Evolutionary conservation across 495 filamentous ascomycete species (phyloP).

Genomic region (Apodospora peruviana): DNA sequence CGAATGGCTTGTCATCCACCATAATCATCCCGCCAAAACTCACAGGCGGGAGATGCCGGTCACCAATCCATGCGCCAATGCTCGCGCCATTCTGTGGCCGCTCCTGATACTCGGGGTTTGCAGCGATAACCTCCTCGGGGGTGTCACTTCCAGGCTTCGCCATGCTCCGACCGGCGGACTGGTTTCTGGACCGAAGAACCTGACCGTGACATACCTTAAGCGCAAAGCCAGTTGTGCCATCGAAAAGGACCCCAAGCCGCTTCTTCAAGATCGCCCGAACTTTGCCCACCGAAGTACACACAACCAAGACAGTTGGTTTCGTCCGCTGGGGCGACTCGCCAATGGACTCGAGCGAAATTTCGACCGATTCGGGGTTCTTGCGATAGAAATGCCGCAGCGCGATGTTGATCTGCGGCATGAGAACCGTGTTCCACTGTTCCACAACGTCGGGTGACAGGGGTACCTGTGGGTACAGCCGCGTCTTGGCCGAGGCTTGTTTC

Average conservation of each 20-base stretch:
- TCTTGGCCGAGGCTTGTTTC: conserved; percentile 30
- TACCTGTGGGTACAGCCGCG: conserved; percentile 46
- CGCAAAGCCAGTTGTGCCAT: conserved; percentile 52
- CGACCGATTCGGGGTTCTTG: conserved; percentile 65
- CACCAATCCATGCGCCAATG: conserved; percentile 82
- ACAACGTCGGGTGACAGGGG: conserved; percentile 54
- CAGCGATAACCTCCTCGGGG: conserved; percentile 33
- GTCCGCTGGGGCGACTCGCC: conserved; percentile 61
- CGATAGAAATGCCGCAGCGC: conserved; percentile 55
- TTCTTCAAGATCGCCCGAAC: conserved; percentile 67
- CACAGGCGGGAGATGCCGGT: conserved; percentile 79
- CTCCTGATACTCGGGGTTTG: conserved; percentile 64
- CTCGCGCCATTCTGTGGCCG: conserved; percentile 80
- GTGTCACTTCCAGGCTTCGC: conserved; percentile 19
- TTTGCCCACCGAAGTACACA: conserved; percentile 66
- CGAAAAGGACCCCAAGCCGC: conserved; percentile 51
- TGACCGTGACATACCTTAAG: conserved; percentile 64
- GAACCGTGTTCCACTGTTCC: conserved; percentile 63
- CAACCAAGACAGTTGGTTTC: conserved; percentile 69
- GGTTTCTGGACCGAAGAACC: conserved; percentile 60
- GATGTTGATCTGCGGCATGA: conserved; percentile 65
- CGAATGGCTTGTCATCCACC: conserved; percentile 76
- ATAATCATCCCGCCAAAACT: conserved; percentile 84
- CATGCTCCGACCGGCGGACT: conserved; percentile 29
- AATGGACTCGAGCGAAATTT: conserved; percentile 68